These are phyloP conservation scores for Phytomonas sp. DNA, from an alignment of 208 protist genomes.

Conservation along the genomic window DNA sequence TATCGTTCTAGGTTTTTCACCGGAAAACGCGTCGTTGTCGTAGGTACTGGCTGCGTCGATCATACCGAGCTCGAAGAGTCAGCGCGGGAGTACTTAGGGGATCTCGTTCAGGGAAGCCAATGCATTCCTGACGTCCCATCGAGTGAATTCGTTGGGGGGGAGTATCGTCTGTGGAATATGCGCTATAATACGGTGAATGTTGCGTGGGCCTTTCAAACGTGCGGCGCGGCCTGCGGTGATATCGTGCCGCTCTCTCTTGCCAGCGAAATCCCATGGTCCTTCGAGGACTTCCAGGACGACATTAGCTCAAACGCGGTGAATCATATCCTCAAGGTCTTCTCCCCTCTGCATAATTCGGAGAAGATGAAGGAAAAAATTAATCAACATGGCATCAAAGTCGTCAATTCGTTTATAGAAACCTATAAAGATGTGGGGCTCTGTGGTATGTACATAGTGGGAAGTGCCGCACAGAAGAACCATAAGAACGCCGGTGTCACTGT, in stretches of 20 bases:
- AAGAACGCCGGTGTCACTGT: constrained; percentile 64
- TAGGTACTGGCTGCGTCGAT: constrained; percentile 92
- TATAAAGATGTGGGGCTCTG: constrained; percentile 85
- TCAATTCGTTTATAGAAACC: constrained; percentile 80
- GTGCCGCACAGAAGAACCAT: constrained; percentile 44
- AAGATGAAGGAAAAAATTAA: constrained; percentile 87
- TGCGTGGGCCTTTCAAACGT: constrained; percentile 86
- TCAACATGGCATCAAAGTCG: constrained; percentile 81
- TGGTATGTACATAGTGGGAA: constrained; percentile 81
- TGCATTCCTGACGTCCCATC: constrained; percentile 22
- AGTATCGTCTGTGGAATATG: constrained; percentile 85
- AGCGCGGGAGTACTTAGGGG: constrained; percentile 85
- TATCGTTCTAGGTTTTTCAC: constrained; percentile 89
- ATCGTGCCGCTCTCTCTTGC: constrained; percentile 77
- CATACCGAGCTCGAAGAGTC: constrained; percentile 91
- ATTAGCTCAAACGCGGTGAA: constrained; percentile 82
- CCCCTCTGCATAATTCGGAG: constrained; percentile 80
- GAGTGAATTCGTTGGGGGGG: constrained; percentile 72
- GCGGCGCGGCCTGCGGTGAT: constrained; percentile 74
- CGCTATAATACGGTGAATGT: constrained; percentile 84
- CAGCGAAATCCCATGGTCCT: constrained; percentile 80
- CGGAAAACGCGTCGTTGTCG: constrained; percentile 91
- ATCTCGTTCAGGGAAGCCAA: constrained; percentile 36
- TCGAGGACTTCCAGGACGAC: constrained; percentile 86
- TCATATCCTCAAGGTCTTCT: constrained; percentile 82